A percentile compares a stretch with the other conserved stretches of the same genome.
Conservation (phyloP, 2,329 filamentous ascomycete genomes). For the Microsporum ferrugineum region DNA sequence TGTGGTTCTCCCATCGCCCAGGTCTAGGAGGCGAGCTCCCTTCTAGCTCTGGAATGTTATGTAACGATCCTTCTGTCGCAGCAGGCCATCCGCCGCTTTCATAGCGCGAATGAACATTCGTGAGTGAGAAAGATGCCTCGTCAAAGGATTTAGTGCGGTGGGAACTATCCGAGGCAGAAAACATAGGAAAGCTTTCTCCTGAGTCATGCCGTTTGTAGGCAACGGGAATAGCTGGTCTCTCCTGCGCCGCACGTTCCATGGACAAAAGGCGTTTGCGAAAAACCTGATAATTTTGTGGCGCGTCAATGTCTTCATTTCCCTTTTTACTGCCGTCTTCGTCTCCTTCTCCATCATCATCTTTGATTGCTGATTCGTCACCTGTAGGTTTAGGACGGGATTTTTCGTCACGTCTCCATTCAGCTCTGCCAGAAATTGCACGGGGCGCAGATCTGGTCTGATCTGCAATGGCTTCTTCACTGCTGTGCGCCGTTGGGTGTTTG, state of each 20-base stretch:
- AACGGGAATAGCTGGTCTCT: constrained; percentile 23
- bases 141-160: constrained; percentile 40
- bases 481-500: constrained; percentile 17
- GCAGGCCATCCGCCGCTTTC: constrained; percentile 18
- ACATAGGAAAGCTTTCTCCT: constrained; percentile 52
- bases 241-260: constrained; percentile 32
- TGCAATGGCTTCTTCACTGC: not conserved
- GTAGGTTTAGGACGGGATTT: not conserved
- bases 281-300: constrained; percentile 39
- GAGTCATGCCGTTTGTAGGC: constrained; percentile 44
- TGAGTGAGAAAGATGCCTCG: constrained; percentile 38
- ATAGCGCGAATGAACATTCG: constrained; percentile 17
- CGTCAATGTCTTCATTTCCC: constrained; percentile 33
- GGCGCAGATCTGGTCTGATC: constrained; percentile 26
- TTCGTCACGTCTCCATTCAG: constrained; percentile 27
- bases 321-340: constrained; percentile 27
- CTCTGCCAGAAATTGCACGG: constrained; percentile 28
- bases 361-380: constrained; percentile 15
- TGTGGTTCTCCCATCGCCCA: constrained; percentile 8
- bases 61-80: constrained; percentile 13
- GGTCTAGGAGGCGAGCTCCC: constrained; percentile 12
- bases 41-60: constrained; percentile 14
- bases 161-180: constrained; percentile 50
- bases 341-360: constrained; percentile 21
- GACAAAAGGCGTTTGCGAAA: constrained; percentile 40